A percentile compares a stretch with the other conserved stretches of the same genome.
These are phyloP conservation scores for Agapanthus africanus DNA, from an alignment of 106 monocot genomes.

Conservation along the genomic window DNA sequence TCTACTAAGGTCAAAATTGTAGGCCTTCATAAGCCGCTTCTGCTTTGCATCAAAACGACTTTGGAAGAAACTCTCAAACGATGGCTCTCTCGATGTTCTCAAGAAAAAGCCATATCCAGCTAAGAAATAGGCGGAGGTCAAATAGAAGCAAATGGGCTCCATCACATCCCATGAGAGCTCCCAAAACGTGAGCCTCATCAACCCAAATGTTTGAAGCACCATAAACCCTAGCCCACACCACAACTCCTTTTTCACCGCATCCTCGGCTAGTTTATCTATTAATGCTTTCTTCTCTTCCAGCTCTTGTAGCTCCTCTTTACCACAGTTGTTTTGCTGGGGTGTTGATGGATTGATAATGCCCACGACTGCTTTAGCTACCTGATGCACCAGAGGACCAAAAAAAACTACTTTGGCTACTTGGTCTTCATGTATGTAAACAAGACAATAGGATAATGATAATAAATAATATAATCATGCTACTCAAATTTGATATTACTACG, in stretches of 20 bases:
- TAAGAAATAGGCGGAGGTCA: conserved; percentile 19
- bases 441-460: neutral
- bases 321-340: neutral
- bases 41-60: conserved; percentile 25
- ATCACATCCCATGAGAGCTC: conserved; percentile 36
- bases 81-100: conserved; percentile 16
- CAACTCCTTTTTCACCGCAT: conserved; percentile 18
- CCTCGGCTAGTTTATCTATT: conserved; percentile 21
- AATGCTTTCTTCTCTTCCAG: conserved; percentile 11
- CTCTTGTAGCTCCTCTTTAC: conserved; percentile 5
- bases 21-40: conserved; percentile 19
- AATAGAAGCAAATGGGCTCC: conserved; percentile 40
- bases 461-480: neutral
- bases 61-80: conserved; percentile 20
- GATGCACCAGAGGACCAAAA: conserved; percentile 1
- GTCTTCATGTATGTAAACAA: neutral
- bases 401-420: conserved; percentile 11
- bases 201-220: conserved; percentile 21
- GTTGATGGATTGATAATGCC: neutral
- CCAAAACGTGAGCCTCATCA: conserved; percentile 42
- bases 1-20: conserved; percentile 14
- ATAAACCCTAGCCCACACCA: conserved; percentile 25
- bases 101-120: conserved; percentile 24
- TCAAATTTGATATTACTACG: neutral
- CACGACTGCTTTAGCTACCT: conserved; percentile 19